phyloP scores from a whole-genome alignment of 2,329 filamentous ascomycete genomes.

The Penicillium sp. region DNA sequence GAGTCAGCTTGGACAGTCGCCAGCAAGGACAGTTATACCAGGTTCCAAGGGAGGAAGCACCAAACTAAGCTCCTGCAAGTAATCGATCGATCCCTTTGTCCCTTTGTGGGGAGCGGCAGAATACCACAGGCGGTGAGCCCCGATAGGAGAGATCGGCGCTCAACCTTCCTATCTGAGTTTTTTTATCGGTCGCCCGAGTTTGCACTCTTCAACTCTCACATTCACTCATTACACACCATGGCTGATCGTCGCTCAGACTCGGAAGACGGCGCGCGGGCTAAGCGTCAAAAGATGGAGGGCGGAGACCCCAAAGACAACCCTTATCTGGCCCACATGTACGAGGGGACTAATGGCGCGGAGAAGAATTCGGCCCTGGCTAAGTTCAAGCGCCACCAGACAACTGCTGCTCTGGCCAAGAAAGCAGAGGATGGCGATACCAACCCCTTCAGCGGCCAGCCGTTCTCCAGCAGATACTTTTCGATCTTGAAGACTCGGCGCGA shows the following conservation, averaged over 20 bases:
- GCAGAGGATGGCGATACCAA: constrained; percentile 82
- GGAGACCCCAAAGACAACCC: constrained; percentile 66
- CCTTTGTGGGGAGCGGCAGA: constrained; percentile 34
- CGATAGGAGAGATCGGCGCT: constrained; percentile 30
- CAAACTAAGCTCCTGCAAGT: neutral
- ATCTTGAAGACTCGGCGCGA: constrained; percentile 83
- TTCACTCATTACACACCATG: constrained; percentile 43
- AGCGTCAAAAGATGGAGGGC: constrained; percentile 55
- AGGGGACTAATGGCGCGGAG: constrained; percentile 38
- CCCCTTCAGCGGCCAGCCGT: constrained; percentile 76
- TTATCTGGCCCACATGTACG: constrained; percentile 87
- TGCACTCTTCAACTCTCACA: constrained; percentile 13
- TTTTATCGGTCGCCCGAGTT: constrained; percentile 20
- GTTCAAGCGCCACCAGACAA: constrained; percentile 78
- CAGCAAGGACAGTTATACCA: neutral
- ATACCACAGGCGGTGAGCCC: constrained; percentile 27
- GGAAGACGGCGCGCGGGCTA: constrained; percentile 52
- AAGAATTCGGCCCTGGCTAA: constrained; percentile 58
- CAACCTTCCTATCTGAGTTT: constrained; percentile 35
- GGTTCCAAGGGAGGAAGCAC: neutral
- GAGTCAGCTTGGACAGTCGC: neutral
- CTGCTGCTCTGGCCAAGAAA: constrained; percentile 68
- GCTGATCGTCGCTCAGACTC: constrained; percentile 58
- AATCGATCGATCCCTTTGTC: constrained; percentile 29
- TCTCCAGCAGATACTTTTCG: constrained; percentile 83